Evolutionary conservation across 106 monocot species (phyloP).

Genomic region (Apostasia shenzhenica): DNA sequence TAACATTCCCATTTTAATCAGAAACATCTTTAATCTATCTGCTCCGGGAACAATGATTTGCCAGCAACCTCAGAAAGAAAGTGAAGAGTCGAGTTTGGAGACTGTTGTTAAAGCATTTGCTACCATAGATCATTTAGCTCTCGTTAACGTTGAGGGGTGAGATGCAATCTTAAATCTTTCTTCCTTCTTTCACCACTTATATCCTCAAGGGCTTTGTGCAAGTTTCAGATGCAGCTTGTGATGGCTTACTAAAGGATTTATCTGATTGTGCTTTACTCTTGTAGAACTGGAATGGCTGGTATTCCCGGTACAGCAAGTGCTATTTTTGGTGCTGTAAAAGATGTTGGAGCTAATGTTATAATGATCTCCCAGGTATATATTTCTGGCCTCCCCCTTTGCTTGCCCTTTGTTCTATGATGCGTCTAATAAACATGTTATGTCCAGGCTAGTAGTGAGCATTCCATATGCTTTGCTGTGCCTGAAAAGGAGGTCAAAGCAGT

Average conservation of each 20-base stretch:
- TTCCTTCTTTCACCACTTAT: not conserved
- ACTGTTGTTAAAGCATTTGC: constrained; percentile 93
- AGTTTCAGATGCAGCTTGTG: too few relatives aligned
- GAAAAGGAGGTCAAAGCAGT: constrained; percentile 78
- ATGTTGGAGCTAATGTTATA: constrained; percentile 98
- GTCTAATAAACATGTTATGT: constrained; percentile 13
- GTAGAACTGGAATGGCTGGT: constrained; percentile 99
- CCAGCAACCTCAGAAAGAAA: constrained; percentile 49
- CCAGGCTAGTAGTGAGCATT: constrained; percentile 97
- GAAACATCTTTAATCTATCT: constrained; percentile 83
- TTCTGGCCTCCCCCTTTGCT: not conserved
- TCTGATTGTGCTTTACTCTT: not conserved
- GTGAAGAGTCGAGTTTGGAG: constrained; percentile 32
- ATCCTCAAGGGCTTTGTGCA: too few relatives aligned
- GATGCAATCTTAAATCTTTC: not conserved
- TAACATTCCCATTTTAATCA: constrained; percentile 84
- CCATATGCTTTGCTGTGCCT: constrained; percentile 95
- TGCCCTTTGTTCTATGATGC: not conserved
- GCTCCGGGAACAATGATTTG: constrained; percentile 90
- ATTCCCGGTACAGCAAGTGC: constrained; percentile 99
- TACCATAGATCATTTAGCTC: constrained; percentile 88
- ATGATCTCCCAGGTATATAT: constrained; percentile 96
- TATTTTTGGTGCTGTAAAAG: constrained; percentile 89
- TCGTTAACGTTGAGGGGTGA: constrained; percentile 98
- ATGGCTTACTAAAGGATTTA: not conserved